These are phyloP conservation scores for Neonectria magnoliae DNA, from an alignment of 2,329 filamentous ascomycete genomes.

Conservation along the genomic window DNA sequence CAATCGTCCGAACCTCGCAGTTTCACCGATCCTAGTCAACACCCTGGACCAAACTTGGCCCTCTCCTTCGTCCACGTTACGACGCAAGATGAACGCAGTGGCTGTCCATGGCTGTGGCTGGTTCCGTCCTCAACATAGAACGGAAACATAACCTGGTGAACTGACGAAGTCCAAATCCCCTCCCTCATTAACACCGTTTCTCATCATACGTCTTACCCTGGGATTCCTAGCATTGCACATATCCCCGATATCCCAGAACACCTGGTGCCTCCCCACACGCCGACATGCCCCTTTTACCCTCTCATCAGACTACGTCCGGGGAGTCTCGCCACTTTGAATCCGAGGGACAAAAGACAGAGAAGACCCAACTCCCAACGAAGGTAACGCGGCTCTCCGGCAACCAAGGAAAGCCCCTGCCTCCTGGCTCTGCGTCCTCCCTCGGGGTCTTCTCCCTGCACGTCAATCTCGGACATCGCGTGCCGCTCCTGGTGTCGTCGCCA, in stretches of 20 bases:
- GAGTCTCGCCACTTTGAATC: slow-evolving; percentile 20
- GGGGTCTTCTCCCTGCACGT: neutral
- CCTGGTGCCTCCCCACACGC: slow-evolving; percentile 10
- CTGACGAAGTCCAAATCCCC: slow-evolving; percentile 1
- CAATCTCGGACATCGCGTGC: slow-evolving; percentile 11
- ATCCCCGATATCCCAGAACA: slow-evolving; percentile 15
- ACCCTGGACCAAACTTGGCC: neutral
- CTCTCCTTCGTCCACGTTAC: slow-evolving; percentile 10
- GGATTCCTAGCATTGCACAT: slow-evolving; percentile 9
- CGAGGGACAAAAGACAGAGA: slow-evolving; percentile 2
- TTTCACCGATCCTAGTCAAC: slow-evolving; percentile 2
- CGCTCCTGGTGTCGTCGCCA: neutral
- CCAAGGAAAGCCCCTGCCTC: slow-evolving; percentile 11
- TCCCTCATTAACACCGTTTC: neutral
- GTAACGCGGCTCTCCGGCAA: neutral
- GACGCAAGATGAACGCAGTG: slow-evolving; percentile 12
- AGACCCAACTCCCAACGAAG: slow-evolving; percentile 5
- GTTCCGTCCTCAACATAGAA: neutral
- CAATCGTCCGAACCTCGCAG: slow-evolving; percentile 21
- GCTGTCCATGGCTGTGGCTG: neutral
- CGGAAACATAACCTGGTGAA: neutral
- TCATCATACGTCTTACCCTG: neutral
- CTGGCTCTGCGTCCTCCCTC: neutral
- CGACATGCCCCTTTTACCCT: slow-evolving; percentile 30
- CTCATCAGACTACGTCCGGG: slow-evolving; percentile 17